Percentiles rank a stretch among this genome's conserved stretches.
Conservation (phyloP, 805 yeast species). For the Saccharomycodes ludwigii region DNA sequence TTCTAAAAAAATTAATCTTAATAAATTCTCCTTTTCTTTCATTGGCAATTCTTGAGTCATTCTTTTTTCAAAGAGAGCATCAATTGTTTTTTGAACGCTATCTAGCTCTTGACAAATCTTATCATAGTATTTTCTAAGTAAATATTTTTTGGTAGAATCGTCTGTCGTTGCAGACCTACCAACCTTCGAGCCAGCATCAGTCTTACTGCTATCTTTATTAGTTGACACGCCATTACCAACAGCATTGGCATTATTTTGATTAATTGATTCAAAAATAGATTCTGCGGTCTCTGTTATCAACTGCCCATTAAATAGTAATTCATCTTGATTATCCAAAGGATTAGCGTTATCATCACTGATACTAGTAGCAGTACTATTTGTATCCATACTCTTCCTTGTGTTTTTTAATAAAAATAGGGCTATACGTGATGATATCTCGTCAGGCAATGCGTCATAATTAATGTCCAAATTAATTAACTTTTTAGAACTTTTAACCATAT, state of each 20-base stretch:
- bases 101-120: slow-evolving; percentile 26
- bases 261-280: slow-evolving; percentile 36
- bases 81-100: slow-evolving; percentile 37
- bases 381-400: slow-evolving; percentile 48
- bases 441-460: slow-evolving; percentile 50
- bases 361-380: too few relatives aligned
- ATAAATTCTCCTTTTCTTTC: slow-evolving; percentile 64
- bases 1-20: slow-evolving; percentile 58
- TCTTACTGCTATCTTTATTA: slow-evolving; percentile 21
- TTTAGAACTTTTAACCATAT: slow-evolving; percentile 53
- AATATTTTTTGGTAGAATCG: slow-evolving; percentile 25
- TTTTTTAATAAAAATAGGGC: slow-evolving; percentile 76
- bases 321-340: slow-evolving; percentile 33
- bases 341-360: slow-evolving; percentile 22
- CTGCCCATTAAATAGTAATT: slow-evolving; percentile 65
- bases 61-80: slow-evolving; percentile 46
- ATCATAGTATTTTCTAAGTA: slow-evolving; percentile 28
- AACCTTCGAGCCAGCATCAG: too few relatives aligned
- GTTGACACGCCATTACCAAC: slow-evolving; percentile 13
- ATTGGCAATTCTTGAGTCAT: slow-evolving; percentile 39
- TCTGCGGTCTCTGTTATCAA: slow-evolving; percentile 65
- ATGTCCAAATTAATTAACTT: slow-evolving; percentile 59
- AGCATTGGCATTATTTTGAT: slow-evolving; percentile 10
- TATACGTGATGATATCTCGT: slow-evolving; percentile 51
- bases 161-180: too few relatives aligned